These are phyloP conservation scores for Przewalskia tangutica DNA, from an alignment of 257 asterid species.

Conservation along the genomic window DNA sequence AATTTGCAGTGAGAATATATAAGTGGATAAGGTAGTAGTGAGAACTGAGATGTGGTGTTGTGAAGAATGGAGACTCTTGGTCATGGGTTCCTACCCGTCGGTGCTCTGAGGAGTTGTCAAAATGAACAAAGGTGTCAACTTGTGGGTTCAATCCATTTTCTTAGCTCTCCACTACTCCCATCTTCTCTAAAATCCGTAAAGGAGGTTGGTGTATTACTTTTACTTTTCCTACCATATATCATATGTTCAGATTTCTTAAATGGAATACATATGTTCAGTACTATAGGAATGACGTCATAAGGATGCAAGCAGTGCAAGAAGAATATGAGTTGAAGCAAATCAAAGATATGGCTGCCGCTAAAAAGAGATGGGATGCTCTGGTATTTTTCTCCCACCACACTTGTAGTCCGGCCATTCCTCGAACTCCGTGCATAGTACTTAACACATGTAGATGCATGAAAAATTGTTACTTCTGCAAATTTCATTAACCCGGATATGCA, in stretches of 20 bases:
- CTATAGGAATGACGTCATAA: constrained; percentile 24
- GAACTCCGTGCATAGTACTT: too few species aligned
- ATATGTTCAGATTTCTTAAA: constrained; percentile 8
- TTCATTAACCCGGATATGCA: not conserved
- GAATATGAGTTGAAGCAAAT: constrained; percentile 87
- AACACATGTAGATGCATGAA: too few species aligned
- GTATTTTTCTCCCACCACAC: constrained; percentile 24
- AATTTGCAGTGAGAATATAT: too few species aligned
- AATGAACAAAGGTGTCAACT: constrained; percentile 23
- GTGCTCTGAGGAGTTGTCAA: constrained; percentile 22
- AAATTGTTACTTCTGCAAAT: too few species aligned
- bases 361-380: constrained; percentile 95
- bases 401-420: too few species aligned
- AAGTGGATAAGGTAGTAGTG: too few species aligned
- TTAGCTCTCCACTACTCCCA: constrained; percentile 16
- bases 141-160: constrained; percentile 20
- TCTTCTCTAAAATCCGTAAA: constrained; percentile 13
- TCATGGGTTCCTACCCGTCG: constrained; percentile 31
- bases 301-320: constrained; percentile 76
- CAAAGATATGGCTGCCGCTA: constrained; percentile 97
- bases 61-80: constrained; percentile 38
- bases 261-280: constrained; percentile 22
- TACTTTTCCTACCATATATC: not conserved
- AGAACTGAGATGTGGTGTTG: too few species aligned
- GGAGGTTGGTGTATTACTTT: constrained; percentile 22